phyloP scores from a whole-genome alignment of 202 grass and related monocot genomes.

The Digitaria exilis region DNA sequence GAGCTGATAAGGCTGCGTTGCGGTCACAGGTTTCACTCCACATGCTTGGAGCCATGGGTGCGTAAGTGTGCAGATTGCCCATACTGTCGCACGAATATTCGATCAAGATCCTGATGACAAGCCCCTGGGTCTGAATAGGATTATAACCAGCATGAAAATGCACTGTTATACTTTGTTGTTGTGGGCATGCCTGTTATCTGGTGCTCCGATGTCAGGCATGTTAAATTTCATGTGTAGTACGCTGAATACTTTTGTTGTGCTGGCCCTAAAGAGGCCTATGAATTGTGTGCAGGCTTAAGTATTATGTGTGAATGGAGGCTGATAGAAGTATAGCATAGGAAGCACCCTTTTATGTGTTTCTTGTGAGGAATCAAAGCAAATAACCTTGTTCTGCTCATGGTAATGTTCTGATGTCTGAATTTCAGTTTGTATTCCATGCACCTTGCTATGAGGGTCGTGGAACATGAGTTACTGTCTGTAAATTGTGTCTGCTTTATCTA shows the following conservation, averaged over 20 bases:
- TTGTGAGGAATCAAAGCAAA: background rate
- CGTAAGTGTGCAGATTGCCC: slow-evolving; percentile 84
- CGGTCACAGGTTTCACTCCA: slow-evolving; percentile 75
- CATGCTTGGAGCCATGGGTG: slow-evolving; percentile 85
- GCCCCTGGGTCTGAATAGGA: slow-evolving; percentile 8
- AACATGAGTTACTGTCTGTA: background rate
- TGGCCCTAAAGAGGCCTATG: background rate
- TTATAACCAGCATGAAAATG: slow-evolving; percentile 6
- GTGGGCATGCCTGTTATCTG: background rate
- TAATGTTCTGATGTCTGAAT: background rate
- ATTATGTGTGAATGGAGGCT: slow-evolving; percentile 5
- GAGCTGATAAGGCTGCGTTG: slow-evolving; percentile 67
- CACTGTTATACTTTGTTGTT: slow-evolving; percentile 11
- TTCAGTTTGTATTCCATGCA: background rate
- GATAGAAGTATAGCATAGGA: background rate
- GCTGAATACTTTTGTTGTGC: background rate
- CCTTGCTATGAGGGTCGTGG: background rate
- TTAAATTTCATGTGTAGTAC: background rate
- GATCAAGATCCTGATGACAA: slow-evolving; percentile 35
- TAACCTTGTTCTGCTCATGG: background rate
- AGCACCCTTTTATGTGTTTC: background rate
- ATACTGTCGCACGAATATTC: slow-evolving; percentile 75
- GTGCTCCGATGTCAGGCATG: background rate
- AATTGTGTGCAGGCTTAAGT: background rate
- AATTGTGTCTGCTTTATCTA: background rate